Evolutionary conservation across 306 rosid species (phyloP), one percentile per base, ranked within the genome.

Genomic region (Dryas drummondii): DNA sequence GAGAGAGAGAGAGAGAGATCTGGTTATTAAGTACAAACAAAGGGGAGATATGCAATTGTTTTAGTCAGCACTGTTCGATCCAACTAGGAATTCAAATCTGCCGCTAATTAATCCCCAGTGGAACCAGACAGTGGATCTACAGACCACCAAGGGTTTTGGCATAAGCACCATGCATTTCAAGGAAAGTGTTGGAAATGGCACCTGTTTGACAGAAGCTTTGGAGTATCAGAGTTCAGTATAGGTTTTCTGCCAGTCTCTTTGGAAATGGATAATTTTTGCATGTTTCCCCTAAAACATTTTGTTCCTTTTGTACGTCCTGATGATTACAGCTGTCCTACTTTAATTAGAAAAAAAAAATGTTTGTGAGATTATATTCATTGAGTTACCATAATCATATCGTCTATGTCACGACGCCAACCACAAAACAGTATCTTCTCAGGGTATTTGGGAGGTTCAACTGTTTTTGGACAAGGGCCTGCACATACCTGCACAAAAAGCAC

Each of bases 341-440:
- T 16, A 22, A 22, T 53, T 16, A 10, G 47, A 4, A 46, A 53
- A 15, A 12, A 13, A 70, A 16, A 3, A 49, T 14, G 17, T 42
- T 46, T 3, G 10, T 26, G 42, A 26, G 41, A 58, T 41, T 22
- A 70, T 48, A 71, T 71, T 26, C 61, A 79, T 77, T 72, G 77
- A 71, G 76, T 87, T 85, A 94, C 98, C 98, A 90, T 79, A 81
- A 94, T 94, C 98, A 94, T 94, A 80, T 94, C 98, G 66, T 94
- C 93, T 75, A 94, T 88, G 86, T 94, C 98, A 68, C 98, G 97
- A 42, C 98, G 97, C 98, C 98, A 94, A 66, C 98, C 98, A 78
- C 98, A 94, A 83, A 94, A 94, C 83, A 94, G 62, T 84, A 94
- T 90, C 85, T 80, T 91, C 87, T 94, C 98, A 0, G 97, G 97